Conservation (phyloP, 2,329 filamentous ascomycete genomes). For the Colletotrichum phormii region DNA sequence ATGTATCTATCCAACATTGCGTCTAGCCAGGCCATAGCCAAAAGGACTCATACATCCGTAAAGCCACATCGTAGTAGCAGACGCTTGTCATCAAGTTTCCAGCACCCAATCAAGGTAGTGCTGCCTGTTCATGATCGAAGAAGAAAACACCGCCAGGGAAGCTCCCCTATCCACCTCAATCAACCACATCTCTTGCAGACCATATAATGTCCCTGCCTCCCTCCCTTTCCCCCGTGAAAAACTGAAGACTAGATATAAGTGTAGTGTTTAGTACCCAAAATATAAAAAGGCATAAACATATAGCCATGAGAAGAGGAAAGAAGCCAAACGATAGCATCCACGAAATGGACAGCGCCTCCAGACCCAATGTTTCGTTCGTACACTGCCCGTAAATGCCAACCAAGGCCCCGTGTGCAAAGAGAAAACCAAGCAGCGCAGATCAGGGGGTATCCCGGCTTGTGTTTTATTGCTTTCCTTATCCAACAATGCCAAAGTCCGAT, state of each 20-base stretch:
- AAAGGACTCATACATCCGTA: constrained; percentile 6
- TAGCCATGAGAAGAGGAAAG: constrained; percentile 7
- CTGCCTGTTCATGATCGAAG: constrained; percentile 11
- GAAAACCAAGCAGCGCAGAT: constrained; percentile 7
- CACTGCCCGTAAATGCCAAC: constrained; percentile 19
- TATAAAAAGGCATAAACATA: background rate
- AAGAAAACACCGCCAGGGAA: constrained; percentile 4
- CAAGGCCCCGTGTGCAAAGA: constrained; percentile 7
- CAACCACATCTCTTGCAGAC: background rate
- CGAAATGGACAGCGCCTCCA: constrained; percentile 10
- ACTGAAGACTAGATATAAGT: constrained; percentile 5
- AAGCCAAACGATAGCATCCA: constrained; percentile 5
- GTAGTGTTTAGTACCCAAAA: constrained; percentile 1
- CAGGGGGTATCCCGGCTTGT: constrained; percentile 14
- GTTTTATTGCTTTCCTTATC: constrained; percentile 17
- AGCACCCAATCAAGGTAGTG: constrained; percentile 9
- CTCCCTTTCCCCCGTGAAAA: background rate
- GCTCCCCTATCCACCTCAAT: background rate
- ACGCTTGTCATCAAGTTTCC: constrained; percentile 27
- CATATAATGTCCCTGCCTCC: background rate
- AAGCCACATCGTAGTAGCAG: constrained; percentile 21
- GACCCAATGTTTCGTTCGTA: constrained; percentile 11
- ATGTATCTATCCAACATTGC: constrained; percentile 35
- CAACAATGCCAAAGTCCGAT: constrained; percentile 24
- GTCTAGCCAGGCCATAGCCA: background rate